Conservation (phyloP, 441 rosid species). For the Croton setiger region DNA sequence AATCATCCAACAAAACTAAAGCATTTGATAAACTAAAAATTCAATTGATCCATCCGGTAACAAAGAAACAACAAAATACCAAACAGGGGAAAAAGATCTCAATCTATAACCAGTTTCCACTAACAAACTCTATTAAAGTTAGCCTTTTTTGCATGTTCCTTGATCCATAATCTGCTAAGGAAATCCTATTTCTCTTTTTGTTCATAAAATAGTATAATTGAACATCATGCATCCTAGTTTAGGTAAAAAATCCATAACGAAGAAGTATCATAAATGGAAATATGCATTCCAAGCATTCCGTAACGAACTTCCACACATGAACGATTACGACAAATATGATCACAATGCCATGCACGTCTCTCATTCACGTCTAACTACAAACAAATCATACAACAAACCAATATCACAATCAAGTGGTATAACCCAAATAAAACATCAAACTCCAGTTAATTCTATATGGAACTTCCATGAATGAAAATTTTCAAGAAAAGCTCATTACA, state of each 20-base stretch:
- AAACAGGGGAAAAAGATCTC: neutral
- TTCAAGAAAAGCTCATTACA: neutral
- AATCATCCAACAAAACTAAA: conserved; percentile 3
- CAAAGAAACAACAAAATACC: conserved; percentile 2
- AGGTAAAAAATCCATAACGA: conserved; percentile 2
- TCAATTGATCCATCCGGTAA: neutral
- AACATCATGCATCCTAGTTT: conserved; percentile 9
- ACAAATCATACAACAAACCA: conserved; percentile 4
- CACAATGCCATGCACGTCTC: conserved; percentile 13
- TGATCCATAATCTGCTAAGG: conserved; percentile 10
- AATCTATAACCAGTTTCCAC: neutral
- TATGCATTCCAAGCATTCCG: conserved; percentile 9
- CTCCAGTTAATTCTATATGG: neutral
- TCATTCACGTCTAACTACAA: conserved; percentile 2
- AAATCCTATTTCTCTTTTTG: conserved; percentile 4
- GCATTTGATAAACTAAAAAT: neutral
- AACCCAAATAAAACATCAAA: neutral
- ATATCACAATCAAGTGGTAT: neutral
- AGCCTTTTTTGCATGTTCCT: conserved; percentile 4
- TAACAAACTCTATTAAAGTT: neutral
- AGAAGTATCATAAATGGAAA: neutral
- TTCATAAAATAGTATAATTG: conserved; percentile 1
- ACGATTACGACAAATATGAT: neutral
- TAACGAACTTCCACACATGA: neutral
- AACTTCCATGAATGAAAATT: neutral